Evolutionary conservation across 2,329 filamentous ascomycete genomes (phyloP).

Genomic region (Grosmannia penicillata): DNA sequence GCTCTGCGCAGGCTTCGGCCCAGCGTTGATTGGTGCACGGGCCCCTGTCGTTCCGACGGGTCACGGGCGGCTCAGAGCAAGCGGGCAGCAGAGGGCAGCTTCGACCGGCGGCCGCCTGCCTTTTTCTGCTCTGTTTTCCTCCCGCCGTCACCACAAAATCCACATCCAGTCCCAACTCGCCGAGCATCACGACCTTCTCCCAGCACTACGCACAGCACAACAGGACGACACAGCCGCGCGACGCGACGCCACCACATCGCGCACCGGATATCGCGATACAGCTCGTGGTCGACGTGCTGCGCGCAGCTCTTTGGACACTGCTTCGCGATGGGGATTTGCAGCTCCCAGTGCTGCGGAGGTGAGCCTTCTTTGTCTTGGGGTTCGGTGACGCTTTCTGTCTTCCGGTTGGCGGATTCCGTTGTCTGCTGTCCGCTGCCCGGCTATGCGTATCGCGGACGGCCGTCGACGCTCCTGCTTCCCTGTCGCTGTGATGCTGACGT

Average conservation of each 20-base stretch:
- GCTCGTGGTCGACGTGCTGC: background rate
- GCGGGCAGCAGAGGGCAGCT: too few species aligned
- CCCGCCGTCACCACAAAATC: background rate
- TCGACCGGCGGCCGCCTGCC: too few species aligned
- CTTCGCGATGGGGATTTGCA: conserved; percentile 43
- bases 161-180: background rate
- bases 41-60: too few species aligned
- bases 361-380: conserved; percentile 4
- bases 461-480: background rate
- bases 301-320: background rate
- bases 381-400: conserved; percentile 4
- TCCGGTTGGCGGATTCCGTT: too few species aligned
- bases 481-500: background rate
- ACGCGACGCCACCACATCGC: background rate
- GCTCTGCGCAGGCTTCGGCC: too few species aligned
- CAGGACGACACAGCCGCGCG: background rate
- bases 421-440: too few species aligned
- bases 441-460: too few species aligned
- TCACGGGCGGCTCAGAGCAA: too few species aligned
- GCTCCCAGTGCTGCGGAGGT: conserved; percentile 49
- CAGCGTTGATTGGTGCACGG: too few species aligned
- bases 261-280: background rate
- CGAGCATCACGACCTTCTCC: background rate
- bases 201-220: background rate
- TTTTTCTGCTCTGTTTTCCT: background rate